Evolutionary conservation across 2,329 filamentous ascomycete species (phyloP), one percentile per base, ranked within the genome.

Genomic region (Clathrospora elynae): DNA sequence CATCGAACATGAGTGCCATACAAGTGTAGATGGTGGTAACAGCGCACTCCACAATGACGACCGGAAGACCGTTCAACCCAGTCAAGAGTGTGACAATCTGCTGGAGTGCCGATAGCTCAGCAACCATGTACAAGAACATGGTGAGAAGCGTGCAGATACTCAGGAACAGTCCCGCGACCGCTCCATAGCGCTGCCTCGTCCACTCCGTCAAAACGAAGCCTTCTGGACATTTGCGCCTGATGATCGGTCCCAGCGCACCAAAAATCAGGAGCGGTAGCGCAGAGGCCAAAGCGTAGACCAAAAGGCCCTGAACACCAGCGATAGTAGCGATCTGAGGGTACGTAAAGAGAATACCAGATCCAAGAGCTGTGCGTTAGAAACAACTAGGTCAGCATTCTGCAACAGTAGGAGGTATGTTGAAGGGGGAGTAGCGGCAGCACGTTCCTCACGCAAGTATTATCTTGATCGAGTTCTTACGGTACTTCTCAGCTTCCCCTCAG

Each of bases 361-460:
- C 88, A 72, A 93, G 83, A 58, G 85, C 88, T 93, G 70, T 49
- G 59, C 19, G 53, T 51, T 40, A 51, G 46, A 58, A 50, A 47
- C 36, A 39, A 53, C 64, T 68, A 65, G 52, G 64, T 71, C 49
- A 71, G 67, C 64, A 44, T 37, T 46, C 39, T 53, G 36, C 28
- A 32, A n/a, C 35, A 41, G 42, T 43, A n/a, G n/a, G 54, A 50
- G 49, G 40, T 59, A 48, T 60, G 62, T 59, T 66, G 74, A 73
- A 75, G 62, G 65, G 54, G 62, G 45, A 69, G 70, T 83, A 89
- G 87, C 87, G 88, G 88, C 88, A 91, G 87, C 88, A 92, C 88
- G 80, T 91, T 92, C 87, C 88, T 85, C 88, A 92, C 88, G 88
- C 88, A 93, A 93, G 88, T 86, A 90, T 92, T 93, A 92, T 88